Percentiles rank a stretch among this genome's conserved stretches.
Evolutionary conservation across 805 yeast species (phyloP).

Genomic region (Candida coquimbonensis): DNA sequence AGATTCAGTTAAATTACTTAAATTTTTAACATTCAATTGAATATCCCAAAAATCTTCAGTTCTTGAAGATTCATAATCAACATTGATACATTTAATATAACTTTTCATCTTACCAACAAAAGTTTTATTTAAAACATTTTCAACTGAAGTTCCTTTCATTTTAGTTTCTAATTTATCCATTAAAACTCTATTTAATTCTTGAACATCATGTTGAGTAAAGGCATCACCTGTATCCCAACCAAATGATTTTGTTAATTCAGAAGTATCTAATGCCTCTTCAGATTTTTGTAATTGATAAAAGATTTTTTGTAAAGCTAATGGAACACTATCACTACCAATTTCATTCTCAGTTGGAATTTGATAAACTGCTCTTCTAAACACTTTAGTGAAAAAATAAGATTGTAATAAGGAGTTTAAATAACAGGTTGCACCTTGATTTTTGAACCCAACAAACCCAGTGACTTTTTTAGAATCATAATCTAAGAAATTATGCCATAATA

Average conservation of each 20-base stretch:
- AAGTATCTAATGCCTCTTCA: conserved; percentile 70
- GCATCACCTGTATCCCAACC: conserved; percentile 98
- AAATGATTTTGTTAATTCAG: conserved; percentile 82
- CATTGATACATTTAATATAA: conserved; percentile 85
- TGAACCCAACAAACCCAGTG: conserved; percentile 89
- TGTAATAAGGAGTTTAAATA: conserved; percentile 89
- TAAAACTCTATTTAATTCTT: conserved; percentile 87
- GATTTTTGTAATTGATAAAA: conserved; percentile 77
- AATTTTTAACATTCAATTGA: conserved; percentile 85
- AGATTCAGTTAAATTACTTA: conserved; percentile 63
- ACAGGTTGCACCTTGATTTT: conserved; percentile 98
- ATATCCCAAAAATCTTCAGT: conserved; percentile 97
- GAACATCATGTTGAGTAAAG: conserved; percentile 96
- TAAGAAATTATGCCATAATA: conserved; percentile 81
- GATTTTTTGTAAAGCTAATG: conserved; percentile 79
- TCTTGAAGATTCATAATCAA: conserved; percentile 86
- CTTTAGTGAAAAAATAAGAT: conserved; percentile 79
- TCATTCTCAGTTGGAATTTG: conserved; percentile 76
- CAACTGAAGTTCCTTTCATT: conserved; percentile 84
- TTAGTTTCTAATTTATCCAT: conserved; percentile 90
- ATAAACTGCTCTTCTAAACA: conserved; percentile 79
- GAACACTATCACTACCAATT: conserved; percentile 50
- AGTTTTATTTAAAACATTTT: conserved; percentile 65
- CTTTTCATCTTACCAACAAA: conserved; percentile 98
- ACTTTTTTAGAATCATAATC: conserved; percentile 81